Evolutionary conservation across 2,329 filamentous ascomycete genomes (phyloP), one percentile per base, ranked within the genome.

Genomic region (Pseudogymnoascus verrucosus): DNA sequence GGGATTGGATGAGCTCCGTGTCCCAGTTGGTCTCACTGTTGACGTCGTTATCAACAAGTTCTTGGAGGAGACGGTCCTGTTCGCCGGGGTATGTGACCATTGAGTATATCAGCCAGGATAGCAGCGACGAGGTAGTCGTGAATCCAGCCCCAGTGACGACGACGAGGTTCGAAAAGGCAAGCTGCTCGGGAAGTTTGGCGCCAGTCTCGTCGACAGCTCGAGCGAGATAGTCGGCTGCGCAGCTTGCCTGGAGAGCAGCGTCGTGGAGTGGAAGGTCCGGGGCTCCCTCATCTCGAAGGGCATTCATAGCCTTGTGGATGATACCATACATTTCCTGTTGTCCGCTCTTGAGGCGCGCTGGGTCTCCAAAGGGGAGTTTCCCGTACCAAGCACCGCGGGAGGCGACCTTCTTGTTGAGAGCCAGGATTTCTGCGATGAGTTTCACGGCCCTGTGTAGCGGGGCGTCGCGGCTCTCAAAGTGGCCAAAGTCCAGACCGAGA

Each of bases 401-500:
- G 0, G 77, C 73, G 4, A 81, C 71, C 66, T 79, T 78, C 68
- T 81, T 81, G 66, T 80, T 81, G 28, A 82, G 67, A 1, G 71
- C 71, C 3, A 81, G 71, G 1, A 72, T 57, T 16, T 76, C 73
- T 0, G 75, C 78, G 54, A 80, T 75, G 1, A 68, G 59, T 19
- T 67, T 66, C 0, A 80, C 75, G 60, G 80, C 74, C n/a, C 73
- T 69, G 65, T 79, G 76, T 5, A 79, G 62, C 0, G 77, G 76
- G 1, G 78, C 68, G 60, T 79, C 74, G 1, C 72, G 63, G 3
- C 67, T 57, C 0, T 69, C 68, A 57, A 82, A 81, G 62, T 82
- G 79, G 7, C 77, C 64, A 61, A 81, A 74, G 26, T 81, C 78
- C 64, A 77, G 65, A 0, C 76, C 77, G 1, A 81, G 72, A 0